Conservation (phyloP, 768 basidiomycete species). For the Boletus vermiculosoides region DNA sequence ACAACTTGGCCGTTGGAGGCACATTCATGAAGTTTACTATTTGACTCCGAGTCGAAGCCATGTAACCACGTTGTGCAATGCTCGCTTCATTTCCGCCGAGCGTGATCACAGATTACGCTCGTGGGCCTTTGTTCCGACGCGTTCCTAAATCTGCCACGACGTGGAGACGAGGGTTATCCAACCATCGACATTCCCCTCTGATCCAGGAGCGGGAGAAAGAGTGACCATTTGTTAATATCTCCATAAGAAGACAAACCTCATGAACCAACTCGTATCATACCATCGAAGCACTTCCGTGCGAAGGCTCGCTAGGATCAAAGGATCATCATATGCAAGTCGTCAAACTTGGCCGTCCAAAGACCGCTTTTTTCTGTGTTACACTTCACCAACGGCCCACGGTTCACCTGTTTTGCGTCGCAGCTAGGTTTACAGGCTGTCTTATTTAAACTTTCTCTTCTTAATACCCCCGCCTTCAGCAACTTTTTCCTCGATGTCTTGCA, state of each 20-base stretch:
- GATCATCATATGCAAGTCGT: slow-evolving; percentile 4
- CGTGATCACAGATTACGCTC: no score
- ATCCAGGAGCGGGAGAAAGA: background rate
- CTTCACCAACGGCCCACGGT: background rate
- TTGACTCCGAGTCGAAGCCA: background rate
- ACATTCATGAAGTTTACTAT: background rate
- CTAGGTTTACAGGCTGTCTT: background rate
- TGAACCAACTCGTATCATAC: slow-evolving; percentile 1
- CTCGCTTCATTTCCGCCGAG: background rate
- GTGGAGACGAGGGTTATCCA: background rate
- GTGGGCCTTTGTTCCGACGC: background rate
- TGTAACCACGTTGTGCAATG: background rate
- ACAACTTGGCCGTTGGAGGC: no score
- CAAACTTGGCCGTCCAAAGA: slow-evolving; percentile 18
- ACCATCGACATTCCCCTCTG: background rate
- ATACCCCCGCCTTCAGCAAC: background rate
- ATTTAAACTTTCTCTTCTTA: background rate
- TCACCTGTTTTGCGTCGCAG: background rate
- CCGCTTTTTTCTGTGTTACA: slow-evolving; percentile 5
- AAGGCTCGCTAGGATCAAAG: slow-evolving; percentile 21
- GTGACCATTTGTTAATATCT: background rate
- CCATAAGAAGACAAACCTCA: slow-evolving; percentile 7
- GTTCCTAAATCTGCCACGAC: background rate
- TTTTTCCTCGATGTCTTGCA: slow-evolving; percentile 17
- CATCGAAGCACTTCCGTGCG: slow-evolving; percentile 16